Percentiles rank a stretch among this genome's conserved stretches.
phyloP scores from a whole-genome alignment of 495 filamentous ascomycete genomes.

The Mycothermus thermophilus region DNA sequence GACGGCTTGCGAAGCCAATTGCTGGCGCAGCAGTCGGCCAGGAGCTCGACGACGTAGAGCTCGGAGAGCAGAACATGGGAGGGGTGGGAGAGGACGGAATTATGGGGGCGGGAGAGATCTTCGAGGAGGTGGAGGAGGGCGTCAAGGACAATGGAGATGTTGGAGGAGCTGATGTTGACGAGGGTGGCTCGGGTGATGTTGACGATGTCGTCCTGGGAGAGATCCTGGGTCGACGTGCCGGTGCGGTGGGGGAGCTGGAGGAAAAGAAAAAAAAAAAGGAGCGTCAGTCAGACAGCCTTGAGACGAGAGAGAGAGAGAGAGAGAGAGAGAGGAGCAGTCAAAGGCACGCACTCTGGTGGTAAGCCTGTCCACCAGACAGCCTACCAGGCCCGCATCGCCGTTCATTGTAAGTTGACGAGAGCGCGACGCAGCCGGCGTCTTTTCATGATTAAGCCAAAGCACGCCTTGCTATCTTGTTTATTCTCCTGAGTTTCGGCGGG shows the following conservation, averaged over 20 bases:
- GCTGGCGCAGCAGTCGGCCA: constrained; percentile 48
- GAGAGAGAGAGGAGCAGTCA: not conserved
- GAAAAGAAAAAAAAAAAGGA: constrained; percentile 1
- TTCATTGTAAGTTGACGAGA: constrained; percentile 36
- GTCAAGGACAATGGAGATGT: constrained; percentile 41
- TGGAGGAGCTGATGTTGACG: constrained; percentile 42
- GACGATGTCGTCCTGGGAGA: constrained; percentile 48
- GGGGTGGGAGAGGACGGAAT: constrained; percentile 29
- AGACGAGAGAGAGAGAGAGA: not conserved
- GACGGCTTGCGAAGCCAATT: constrained; percentile 33
- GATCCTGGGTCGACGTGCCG: constrained; percentile 41
- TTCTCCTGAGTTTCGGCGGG: too few relatives aligned
- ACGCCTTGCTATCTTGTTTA: too few relatives aligned
- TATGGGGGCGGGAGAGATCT: constrained; percentile 31
- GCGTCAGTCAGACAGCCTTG: not conserved
- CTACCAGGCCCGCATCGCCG: constrained; percentile 47
- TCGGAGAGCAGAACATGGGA: constrained; percentile 45
- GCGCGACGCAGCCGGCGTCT: constrained; percentile 14
- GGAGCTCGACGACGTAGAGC: constrained; percentile 43
- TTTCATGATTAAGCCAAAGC: constrained; percentile 21
- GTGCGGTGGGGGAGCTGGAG: constrained; percentile 49
- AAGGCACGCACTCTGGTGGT: constrained; percentile 40
- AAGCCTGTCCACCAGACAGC: constrained; percentile 50
- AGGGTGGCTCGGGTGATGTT: constrained; percentile 45
- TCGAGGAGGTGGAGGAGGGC: constrained; percentile 39